Base-by-base conservation (phyloP, 2,329 filamentous ascomycete species). In the Cercospora berteroae region DNA sequence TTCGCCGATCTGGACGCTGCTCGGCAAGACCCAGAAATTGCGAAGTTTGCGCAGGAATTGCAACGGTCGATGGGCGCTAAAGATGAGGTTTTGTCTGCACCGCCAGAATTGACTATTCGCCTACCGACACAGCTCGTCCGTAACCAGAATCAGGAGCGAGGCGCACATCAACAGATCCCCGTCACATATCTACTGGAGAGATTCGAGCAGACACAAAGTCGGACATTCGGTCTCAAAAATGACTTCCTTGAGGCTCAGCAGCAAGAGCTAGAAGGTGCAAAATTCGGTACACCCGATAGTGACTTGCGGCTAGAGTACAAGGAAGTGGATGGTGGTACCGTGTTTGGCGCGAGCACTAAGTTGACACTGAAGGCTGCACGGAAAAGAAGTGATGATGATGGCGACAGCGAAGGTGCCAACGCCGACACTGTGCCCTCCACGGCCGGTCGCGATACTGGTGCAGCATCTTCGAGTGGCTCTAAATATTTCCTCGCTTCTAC, bases 121-220 rank as follows among this genome's bases (percentile, higher is more conserved):
- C 23, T 75, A 5, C 74, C 74, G 5, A 18, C 18, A 12, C 72
- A 65, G 69, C 56, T 73, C 9, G 44, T 68, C 18, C 18, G 64
- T 5, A 48, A 36, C 16, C 36, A 20, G 18, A 25, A 33, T 13
- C 29, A 50, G 10, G 20, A 3, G 13, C 18, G n/a, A 6, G 16
- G 27, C 23, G 23, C 33, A 20, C 20, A 57, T 10, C 25, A 65
- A 60, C 69, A 69, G 29, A 29, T 67, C 5, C 25, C 69, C 2
- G 62, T 73, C 16, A 61, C 63, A 16, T 77, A 77, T 60, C 25
- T 75, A 7, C 70, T 76, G 33, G 74, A 75, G 25, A 67, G 73
- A 9, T 73, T 77, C 39, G 75, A 76, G 70, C 72, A 75, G 39
- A 66, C 67, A 5, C 52, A 57, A 5, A 57, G 52, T 29, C 52